Percentiles rank a stretch among this genome's conserved stretches.
phyloP scores from a whole-genome alignment of 768 basidiomycete genomes.

The Leccinum obscurum region DNA sequence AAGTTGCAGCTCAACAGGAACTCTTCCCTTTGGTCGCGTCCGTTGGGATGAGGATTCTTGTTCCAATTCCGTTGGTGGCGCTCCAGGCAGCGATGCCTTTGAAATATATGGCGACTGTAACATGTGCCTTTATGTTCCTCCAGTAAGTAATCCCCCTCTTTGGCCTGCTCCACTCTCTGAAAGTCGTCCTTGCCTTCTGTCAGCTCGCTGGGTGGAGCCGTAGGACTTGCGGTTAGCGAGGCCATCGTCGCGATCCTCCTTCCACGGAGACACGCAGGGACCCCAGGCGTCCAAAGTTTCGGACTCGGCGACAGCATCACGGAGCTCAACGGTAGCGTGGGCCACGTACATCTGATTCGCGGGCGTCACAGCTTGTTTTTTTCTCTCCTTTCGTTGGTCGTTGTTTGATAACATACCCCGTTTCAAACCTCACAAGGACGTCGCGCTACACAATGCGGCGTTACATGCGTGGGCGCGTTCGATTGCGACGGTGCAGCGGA shows the following conservation, averaged over 20 bases:
- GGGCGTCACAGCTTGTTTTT: conserved; percentile 4
- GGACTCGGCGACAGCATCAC: conserved; percentile 37
- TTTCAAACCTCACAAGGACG: neutral
- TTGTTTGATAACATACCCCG: too few species aligned
- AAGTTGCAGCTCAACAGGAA: conserved; percentile 39
- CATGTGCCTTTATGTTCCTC: conserved; percentile 69
- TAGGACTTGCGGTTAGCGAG: conserved; percentile 71
- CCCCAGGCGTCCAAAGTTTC: conserved; percentile 31
- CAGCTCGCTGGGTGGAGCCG: conserved; percentile 69
- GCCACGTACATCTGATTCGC: conserved; percentile 34
- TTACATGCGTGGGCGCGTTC: conserved; percentile 64
- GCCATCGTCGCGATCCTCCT: conserved; percentile 63
- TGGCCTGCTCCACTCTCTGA: neutral
- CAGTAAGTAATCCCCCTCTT: conserved; percentile 37
- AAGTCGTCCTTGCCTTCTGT: neutral
- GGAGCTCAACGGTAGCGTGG: conserved; percentile 46
- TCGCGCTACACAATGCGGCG: conserved; percentile 33
- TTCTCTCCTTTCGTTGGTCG: neutral
- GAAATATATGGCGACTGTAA: conserved; percentile 82
- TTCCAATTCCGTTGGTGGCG: conserved; percentile 72
- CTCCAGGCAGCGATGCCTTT: conserved; percentile 88
- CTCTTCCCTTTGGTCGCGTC: conserved; percentile 67
- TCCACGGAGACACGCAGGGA: conserved; percentile 32
- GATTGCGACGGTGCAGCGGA: conserved; percentile 58
- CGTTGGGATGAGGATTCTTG: conserved; percentile 58